Base-by-base conservation (phyloP, 2,329 filamentous ascomycete genomes). In the Penicillium sp. region DNA sequence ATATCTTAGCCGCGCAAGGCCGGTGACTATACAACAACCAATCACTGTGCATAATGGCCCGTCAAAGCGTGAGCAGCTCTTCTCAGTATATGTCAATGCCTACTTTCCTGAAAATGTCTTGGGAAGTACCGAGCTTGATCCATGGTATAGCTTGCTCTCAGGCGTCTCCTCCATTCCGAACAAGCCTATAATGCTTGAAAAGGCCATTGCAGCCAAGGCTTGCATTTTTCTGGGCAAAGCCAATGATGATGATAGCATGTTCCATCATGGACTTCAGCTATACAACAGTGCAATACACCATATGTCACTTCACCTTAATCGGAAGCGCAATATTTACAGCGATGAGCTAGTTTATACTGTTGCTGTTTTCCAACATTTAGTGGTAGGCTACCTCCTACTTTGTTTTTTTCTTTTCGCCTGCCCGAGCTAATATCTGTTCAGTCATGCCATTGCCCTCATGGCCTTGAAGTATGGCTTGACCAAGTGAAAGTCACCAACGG, bases 231-330 rank as follows among this genome's bases (percentile, higher is more conserved):
- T 52, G 16, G 49, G 54, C 31, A 56, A 35, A 35, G 8, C 9
- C 13, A 56, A 44, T 16, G 3, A 49, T 16, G 54, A 56, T 45
- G 39, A 52, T 13, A 24, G 19, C 26, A 31, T 47, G 24, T 54
- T 55, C 19, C 35, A 44, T 21, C 42, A 58, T 37, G 56, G 56
- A 26, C 52, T 58, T 31, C 56, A 52, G 31, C 52, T 58, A 49
- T 58, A 55, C 49, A 58, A 58, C 35, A 42, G 42, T 45, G 56
- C 56, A 4, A 58, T 58, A 48, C 49, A 42, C 13, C 49, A 49
- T 19, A 48, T 58, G 42, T 58, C 56, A n/a, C 37, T 47, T 22
- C 43, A 50, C 10, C 31, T 58, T 29, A 52, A 39, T 2, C 47
- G 47, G 24, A 42, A 44, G 49, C 26, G 29, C 21, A 58, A 58